phyloP scores from a whole-genome alignment of 2,329 filamentous ascomycete species.

The Albophoma yamanashiensis region DNA sequence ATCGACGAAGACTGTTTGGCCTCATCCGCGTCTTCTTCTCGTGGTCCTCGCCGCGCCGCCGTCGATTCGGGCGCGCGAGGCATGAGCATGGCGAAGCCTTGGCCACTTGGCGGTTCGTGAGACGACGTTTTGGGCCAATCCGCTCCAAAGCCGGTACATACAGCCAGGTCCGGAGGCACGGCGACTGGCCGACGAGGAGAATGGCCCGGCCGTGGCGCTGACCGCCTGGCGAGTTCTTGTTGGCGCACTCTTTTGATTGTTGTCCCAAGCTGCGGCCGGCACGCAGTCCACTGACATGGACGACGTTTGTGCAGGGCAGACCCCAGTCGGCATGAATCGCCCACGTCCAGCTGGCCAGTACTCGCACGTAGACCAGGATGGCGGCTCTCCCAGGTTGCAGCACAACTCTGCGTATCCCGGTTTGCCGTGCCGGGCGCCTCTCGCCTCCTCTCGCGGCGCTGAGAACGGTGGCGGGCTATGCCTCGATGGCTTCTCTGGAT shows the following conservation, averaged over 20 bases:
- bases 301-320: not conserved
- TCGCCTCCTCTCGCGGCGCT: not conserved
- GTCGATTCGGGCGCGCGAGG: not conserved
- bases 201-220: not conserved
- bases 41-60: not conserved
- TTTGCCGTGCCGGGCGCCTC: not conserved
- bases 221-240: not conserved
- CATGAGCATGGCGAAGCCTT: not conserved
- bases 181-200: not conserved
- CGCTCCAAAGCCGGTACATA: not conserved
- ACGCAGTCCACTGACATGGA: not conserved
- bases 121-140: conserved; percentile 1
- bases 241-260: not conserved
- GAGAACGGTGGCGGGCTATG: not conserved
- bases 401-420: not conserved
- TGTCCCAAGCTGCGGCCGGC: not conserved
- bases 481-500: too few species aligned
- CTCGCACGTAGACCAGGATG: not conserved
- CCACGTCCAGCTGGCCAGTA: not conserved
- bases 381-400: not conserved
- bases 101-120: conserved; percentile 3
- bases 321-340: conserved; percentile 3
- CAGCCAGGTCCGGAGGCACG: not conserved
- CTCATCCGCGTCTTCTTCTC: not conserved
- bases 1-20: not conserved